Conservation (phyloP, 441 rosid species). For the Lepidium campestre region DNA sequence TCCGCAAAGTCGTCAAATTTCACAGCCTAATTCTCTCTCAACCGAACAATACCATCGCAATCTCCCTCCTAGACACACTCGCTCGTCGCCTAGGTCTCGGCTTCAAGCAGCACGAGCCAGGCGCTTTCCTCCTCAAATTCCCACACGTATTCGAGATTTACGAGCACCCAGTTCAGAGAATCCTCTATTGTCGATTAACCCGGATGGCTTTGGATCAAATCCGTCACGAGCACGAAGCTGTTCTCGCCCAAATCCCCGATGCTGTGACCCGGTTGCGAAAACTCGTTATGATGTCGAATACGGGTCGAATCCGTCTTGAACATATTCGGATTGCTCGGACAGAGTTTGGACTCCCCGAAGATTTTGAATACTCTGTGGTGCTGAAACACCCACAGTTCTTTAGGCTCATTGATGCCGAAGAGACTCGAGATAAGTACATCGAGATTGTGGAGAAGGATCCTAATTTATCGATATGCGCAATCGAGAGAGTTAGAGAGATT, state of each 20-base stretch:
- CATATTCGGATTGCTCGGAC: slow-evolving; percentile 69
- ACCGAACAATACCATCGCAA: slow-evolving; percentile 50
- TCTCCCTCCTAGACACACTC: slow-evolving; percentile 63
- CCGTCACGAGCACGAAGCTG: slow-evolving; percentile 54
- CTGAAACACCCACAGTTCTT: slow-evolving; percentile 62
- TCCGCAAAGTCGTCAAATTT: slow-evolving; percentile 67
- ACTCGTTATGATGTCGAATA: slow-evolving; percentile 75
- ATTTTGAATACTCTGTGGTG: slow-evolving; percentile 76
- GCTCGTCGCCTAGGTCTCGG: slow-evolving; percentile 73
- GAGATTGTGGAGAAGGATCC: slow-evolving; percentile 68
- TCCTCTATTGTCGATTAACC: slow-evolving; percentile 66
- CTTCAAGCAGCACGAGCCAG: slow-evolving; percentile 72
- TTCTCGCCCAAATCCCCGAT: slow-evolving; percentile 51
- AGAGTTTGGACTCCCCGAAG: slow-evolving; percentile 89
- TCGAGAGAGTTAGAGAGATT: slow-evolving; percentile 71
- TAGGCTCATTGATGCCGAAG: slow-evolving; percentile 53
- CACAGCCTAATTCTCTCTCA: slow-evolving; percentile 68
- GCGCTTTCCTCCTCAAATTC: slow-evolving; percentile 69
- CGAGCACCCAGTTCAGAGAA: slow-evolving; percentile 86
- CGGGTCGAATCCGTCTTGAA: slow-evolving; percentile 68
- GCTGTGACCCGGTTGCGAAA: slow-evolving; percentile 67
- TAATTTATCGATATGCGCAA: slow-evolving; percentile 50
- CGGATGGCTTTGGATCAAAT: slow-evolving; percentile 63
- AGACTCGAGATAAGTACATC: slow-evolving; percentile 75
- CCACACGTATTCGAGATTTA: slow-evolving; percentile 77